Conservation (phyloP, 352 stramenopile species). For the Phytophthora boehmeriae region DNA sequence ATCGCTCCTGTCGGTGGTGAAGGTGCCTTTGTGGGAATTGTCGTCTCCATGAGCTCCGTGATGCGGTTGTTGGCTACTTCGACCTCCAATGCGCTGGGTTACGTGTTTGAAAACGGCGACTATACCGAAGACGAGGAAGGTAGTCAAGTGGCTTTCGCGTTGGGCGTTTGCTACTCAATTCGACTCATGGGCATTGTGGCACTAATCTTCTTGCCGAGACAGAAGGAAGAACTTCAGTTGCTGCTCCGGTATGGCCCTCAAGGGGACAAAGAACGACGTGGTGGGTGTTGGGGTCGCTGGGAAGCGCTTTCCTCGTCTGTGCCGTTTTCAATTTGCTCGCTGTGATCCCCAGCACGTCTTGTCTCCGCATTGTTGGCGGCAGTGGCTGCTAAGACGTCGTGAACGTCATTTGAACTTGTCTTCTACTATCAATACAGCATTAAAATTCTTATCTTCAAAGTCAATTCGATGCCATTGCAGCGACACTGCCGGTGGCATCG, state of each 20-base stretch:
- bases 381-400: slow-evolving; percentile 26
- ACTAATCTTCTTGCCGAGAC: slow-evolving; percentile 45
- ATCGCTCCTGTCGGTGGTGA: slow-evolving; percentile 59
- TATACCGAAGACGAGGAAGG: slow-evolving; percentile 21
- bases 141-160: slow-evolving; percentile 36
- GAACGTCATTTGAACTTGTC: too few species aligned
- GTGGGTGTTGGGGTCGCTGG: slow-evolving; percentile 42
- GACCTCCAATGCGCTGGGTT: slow-evolving; percentile 48
- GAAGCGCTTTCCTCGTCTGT: slow-evolving; percentile 37
- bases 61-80: slow-evolving; percentile 54
- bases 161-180: slow-evolving; percentile 50
- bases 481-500: neutral
- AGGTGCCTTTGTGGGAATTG: slow-evolving; percentile 54
- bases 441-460: too few species aligned
- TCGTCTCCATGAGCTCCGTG: slow-evolving; percentile 60
- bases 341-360: slow-evolving; percentile 36
- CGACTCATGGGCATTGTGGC: slow-evolving; percentile 44
- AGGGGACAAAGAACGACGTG: slow-evolving; percentile 33
- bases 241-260: slow-evolving; percentile 32
- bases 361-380: slow-evolving; percentile 41
- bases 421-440: too few species aligned
- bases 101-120: slow-evolving; percentile 39
- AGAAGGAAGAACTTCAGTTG: slow-evolving; percentile 53
- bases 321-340: slow-evolving; percentile 46
- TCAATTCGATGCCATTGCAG: too few species aligned